phyloP scores from a whole-genome alignment of 2,329 filamentous ascomycete genomes.

The Phyllosticta citriasiana region DNA sequence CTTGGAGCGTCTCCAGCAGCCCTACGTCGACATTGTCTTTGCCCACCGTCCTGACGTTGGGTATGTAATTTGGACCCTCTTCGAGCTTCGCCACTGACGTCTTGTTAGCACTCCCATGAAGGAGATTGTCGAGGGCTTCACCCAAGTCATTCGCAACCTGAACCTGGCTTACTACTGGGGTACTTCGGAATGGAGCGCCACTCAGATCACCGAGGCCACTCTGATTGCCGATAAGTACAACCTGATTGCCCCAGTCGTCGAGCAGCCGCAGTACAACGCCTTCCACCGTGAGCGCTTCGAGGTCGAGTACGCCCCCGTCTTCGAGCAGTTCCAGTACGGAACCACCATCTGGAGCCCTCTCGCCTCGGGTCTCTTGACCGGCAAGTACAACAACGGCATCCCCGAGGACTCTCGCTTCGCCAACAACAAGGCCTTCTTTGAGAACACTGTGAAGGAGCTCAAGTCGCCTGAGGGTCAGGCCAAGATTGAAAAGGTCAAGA shows the following conservation, averaged over 20 bases:
- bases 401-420: slow-evolving; percentile 52
- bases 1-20: slow-evolving; percentile 48
- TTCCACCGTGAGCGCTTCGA: slow-evolving; percentile 53
- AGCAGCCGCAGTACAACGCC: slow-evolving; percentile 51
- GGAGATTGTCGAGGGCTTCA: slow-evolving; percentile 50
- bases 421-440: slow-evolving; percentile 48
- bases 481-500: slow-evolving; percentile 49
- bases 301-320: slow-evolving; percentile 50
- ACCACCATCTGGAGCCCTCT: slow-evolving; percentile 49
- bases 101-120: slow-evolving; percentile 45
- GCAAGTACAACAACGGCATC: slow-evolving; percentile 56
- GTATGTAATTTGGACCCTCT: slow-evolving; percentile 15
- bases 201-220: slow-evolving; percentile 48
- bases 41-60: slow-evolving; percentile 50
- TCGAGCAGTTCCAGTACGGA: slow-evolving; percentile 47
- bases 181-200: slow-evolving; percentile 50
- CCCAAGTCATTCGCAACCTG: slow-evolving; percentile 42
- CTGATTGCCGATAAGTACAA: slow-evolving; percentile 54
- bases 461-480: slow-evolving; percentile 40
- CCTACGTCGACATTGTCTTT: slow-evolving; percentile 58
- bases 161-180: slow-evolving; percentile 57
- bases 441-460: slow-evolving; percentile 43
- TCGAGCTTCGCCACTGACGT: not conserved
- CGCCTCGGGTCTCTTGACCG: slow-evolving; percentile 48
- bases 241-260: slow-evolving; percentile 46